Evolutionary conservation across 495 filamentous ascomycete species (phyloP), one percentile per base, ranked within the genome.

Genomic region (Parachaetomium inaequale): DNA sequence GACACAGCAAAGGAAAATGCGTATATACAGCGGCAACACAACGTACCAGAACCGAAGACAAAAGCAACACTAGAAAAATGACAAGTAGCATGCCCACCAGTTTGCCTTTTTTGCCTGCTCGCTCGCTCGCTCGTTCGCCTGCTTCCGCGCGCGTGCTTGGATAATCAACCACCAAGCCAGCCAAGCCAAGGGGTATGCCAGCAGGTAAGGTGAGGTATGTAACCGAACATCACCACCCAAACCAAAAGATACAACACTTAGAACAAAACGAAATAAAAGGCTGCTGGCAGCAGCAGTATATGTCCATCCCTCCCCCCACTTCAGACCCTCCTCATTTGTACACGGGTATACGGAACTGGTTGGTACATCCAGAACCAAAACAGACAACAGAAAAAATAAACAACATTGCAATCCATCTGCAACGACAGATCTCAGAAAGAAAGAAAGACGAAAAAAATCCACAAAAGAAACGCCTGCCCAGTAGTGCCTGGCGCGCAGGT

Each of bases 281-380:
- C n/a, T n/a, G 36, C 17, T 23, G 28, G 31, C 28, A 58, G 47
- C 29, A 45, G 53, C 55, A 50, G 50, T n/a, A n/a, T n/a, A n/a
- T 5, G 42, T 46, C 42, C 42, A 23, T 46, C 42, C 42, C 17
- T 11, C 19, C 42, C 17, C n/a, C 36, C 36, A 40, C 12, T 15
- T 15, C 12, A 1, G 12, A 40, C 14, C 19, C 42, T 46, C 42
- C 42, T 46, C 42, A 46, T 46, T 17, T 46, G 19, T 46, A 46
- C 42, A 46, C 4, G 42, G 42, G 42, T 46, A 46, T 46, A 46
- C 19, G 42, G 42, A 46, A 23, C 42, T 46, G 42, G 32, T 34
- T 34, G 11, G n/a, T 61, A 61, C 61, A 61, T 61, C 61, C 61
- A 52, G 29, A 52, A 54, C 31, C 31, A 32, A 52, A 40, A 17